These are phyloP conservation scores for Cymbopogon flexuosus DNA, from an alignment of 202 grass and related monocot genomes.

Conservation along the genomic window DNA sequence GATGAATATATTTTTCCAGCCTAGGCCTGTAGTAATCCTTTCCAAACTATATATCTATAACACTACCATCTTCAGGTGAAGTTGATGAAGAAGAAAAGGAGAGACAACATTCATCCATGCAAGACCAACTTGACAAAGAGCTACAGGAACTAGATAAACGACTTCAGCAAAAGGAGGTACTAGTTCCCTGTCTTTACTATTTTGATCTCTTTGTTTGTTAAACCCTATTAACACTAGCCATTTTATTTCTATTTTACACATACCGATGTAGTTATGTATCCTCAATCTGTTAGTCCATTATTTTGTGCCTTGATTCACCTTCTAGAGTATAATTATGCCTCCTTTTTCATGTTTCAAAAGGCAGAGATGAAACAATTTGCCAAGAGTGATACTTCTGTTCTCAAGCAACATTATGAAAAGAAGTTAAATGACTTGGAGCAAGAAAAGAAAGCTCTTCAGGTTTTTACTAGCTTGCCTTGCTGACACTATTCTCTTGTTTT, in stretches of 20 bases:
- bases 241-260: slow-evolving; percentile 12
- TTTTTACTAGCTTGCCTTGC: slow-evolving; percentile 32
- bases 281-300: neutral
- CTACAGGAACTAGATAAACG: slow-evolving; percentile 79
- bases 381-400: slow-evolving; percentile 58
- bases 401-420: slow-evolving; percentile 92
- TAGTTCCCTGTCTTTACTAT: neutral
- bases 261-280: neutral
- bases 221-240: neutral
- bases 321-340: slow-evolving; percentile 31
- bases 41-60: neutral
- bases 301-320: slow-evolving; percentile 15
- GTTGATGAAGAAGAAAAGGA: slow-evolving; percentile 88
- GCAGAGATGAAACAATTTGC: slow-evolving; percentile 97
- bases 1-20: neutral
- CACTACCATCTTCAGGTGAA: slow-evolving; percentile 43
- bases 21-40: neutral
- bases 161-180: slow-evolving; percentile 95
- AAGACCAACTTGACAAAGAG: slow-evolving; percentile 86
- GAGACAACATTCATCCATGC: slow-evolving; percentile 79
- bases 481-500: neutral
- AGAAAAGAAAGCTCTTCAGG: slow-evolving; percentile 79
- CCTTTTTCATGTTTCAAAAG: slow-evolving; percentile 40
- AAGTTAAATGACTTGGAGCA: slow-evolving; percentile 83
- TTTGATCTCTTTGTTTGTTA: neutral